Percentiles rank a stretch among this genome's conserved stretches.
Evolutionary conservation across 495 filamentous ascomycete genomes (phyloP).

Genomic region (Penicillium fimorum): DNA sequence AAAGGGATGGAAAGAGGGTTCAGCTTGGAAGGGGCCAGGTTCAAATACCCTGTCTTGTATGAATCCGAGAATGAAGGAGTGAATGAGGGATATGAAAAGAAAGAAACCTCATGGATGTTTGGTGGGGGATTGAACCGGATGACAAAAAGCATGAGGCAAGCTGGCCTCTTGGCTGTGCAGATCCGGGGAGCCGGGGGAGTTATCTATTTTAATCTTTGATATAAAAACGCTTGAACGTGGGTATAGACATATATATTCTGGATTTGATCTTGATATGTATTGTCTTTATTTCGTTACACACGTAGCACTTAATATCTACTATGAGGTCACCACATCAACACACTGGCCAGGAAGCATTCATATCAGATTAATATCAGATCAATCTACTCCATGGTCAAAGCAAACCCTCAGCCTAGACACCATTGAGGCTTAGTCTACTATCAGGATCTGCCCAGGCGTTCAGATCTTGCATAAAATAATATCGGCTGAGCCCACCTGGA

Average conservation of each 20-base stretch:
- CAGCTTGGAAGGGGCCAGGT: not conserved
- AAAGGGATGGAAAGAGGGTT: constrained; percentile 6
- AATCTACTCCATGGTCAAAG: not conserved
- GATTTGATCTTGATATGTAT: not conserved
- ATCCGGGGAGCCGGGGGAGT: constrained; percentile 1
- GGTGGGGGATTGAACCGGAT: constrained; percentile 5
- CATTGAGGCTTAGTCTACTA: not conserved
- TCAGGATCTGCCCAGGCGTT: not conserved
- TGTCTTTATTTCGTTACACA: not conserved
- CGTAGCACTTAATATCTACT: not conserved
- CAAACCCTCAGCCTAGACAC: not conserved
- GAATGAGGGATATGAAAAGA: constrained; percentile 9
- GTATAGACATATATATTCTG: not conserved
- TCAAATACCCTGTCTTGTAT: not conserved
- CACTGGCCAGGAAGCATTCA: not conserved
- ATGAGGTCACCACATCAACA: not conserved
- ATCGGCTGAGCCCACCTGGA: not conserved
- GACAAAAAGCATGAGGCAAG: constrained; percentile 31
- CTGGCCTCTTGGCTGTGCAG: constrained; percentile 35
- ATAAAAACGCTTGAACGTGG: not conserved
- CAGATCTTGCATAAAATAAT: not conserved
- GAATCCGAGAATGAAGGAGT: constrained; percentile 6
- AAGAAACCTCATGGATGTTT: constrained; percentile 1
- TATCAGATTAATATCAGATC: not conserved
- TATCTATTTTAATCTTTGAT: not conserved